Base-by-base conservation (phyloP, 257 asterid genomes). In the Linderniella brevidens region DNA sequence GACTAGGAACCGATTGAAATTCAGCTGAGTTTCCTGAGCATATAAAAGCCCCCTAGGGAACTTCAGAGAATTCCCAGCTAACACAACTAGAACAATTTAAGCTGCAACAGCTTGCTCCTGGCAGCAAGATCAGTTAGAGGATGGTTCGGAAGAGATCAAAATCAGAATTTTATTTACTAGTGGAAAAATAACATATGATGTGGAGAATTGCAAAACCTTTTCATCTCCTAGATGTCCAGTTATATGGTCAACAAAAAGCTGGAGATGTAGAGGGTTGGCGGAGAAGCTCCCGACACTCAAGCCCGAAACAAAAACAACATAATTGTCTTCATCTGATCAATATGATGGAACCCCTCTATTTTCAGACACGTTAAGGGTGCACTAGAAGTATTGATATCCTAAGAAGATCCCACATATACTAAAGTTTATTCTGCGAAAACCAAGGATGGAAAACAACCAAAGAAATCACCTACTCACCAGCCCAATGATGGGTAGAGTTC, bases 191-290 rank as follows among this genome's bases (percentile, higher is more conserved):
- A 37, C 8, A 40, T 11, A 11, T 11, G 4, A 11, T n/a, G n/a
- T 8, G 3, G 8, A 14, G 44, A 40, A 40, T 8, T 19, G 15
- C 48, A 41, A 37, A 65, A 88, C 98, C 80, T 81, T 75, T 61
- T 71, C 86, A 53, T 90, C 98, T 62, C 98, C 98, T 20, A 90
- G 75, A 79, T 90, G 96, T 47, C 98, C 98, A 59, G 98, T 85
- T 59, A 90, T 71, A 60, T 90, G 96, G 71, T 90, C 98, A 29
- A 90, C 77, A 50, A 90, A 66, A 58, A 90, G 98, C 77, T 90
- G 96, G 60, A 77, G 76, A 48, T 69, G 81, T 49, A 90, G 87
- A 59, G 98, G 98, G 75, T 78, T 81, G 52, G 83, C 73, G 11
- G 72, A 53, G 72, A 78, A 69, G 69, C 80, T 67, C 62, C 96